Percentiles rank a stretch among this genome's conserved stretches.
Evolutionary conservation across 176 grass and related monocot species (phyloP).

Genomic region (Eragrostis curvula): DNA sequence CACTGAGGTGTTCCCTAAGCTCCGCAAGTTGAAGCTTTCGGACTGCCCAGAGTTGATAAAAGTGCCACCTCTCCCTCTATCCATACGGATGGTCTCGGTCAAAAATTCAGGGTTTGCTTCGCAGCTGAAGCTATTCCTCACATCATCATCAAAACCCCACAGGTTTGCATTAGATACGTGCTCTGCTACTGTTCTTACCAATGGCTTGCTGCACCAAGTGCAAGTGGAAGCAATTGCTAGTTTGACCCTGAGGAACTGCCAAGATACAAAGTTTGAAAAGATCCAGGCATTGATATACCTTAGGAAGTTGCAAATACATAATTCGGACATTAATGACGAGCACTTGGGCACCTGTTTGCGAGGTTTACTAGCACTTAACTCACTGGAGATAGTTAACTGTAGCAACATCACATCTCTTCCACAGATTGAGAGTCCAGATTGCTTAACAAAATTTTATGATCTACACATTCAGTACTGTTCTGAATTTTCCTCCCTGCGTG

Average conservation of each 20-base stretch:
- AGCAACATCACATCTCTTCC: slow-evolving; percentile 52
- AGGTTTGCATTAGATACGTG: slow-evolving; percentile 42
- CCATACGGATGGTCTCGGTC: slow-evolving; percentile 9
- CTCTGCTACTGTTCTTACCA: slow-evolving; percentile 29
- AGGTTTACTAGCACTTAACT: slow-evolving; percentile 17
- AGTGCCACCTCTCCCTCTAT: slow-evolving; percentile 41
- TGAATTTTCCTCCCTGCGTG: slow-evolving; percentile 39
- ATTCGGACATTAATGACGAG: slow-evolving; percentile 42
- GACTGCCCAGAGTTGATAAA: slow-evolving; percentile 45
- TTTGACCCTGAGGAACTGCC: slow-evolving; percentile 48
- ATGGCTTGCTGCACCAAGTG: slow-evolving; percentile 48
- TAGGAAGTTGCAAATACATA: slow-evolving; percentile 45
- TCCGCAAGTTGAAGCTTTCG: slow-evolving; percentile 47
- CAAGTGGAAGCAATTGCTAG: slow-evolving; percentile 35
- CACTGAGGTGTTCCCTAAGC: slow-evolving; percentile 24
- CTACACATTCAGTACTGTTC: slow-evolving; percentile 53
- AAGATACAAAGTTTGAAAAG: slow-evolving; percentile 33
- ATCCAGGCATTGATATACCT: slow-evolving; percentile 43
- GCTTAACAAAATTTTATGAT: slow-evolving; percentile 43
- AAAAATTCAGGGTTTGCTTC: slow-evolving; percentile 36
- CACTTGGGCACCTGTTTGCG: slow-evolving; percentile 39
- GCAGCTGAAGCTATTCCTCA: slow-evolving; percentile 38
- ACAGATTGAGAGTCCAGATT: slow-evolving; percentile 20
- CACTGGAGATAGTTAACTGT: slow-evolving; percentile 49
- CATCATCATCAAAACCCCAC: slow-evolving; percentile 27